Evolutionary conservation across 768 basidiomycete genomes (phyloP).

Genomic region (Gyrodon lividus): DNA sequence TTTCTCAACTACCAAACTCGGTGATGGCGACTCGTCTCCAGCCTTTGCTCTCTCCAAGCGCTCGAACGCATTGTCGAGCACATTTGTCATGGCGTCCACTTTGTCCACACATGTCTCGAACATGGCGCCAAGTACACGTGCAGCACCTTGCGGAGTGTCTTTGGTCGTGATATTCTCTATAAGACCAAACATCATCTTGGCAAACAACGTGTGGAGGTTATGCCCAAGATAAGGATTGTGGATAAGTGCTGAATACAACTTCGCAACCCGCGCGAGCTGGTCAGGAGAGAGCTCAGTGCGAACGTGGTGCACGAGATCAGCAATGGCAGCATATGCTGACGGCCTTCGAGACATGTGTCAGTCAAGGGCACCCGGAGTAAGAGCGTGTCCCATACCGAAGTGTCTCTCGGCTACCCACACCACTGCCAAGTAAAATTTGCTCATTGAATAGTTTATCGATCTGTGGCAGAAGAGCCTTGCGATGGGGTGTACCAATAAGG

Average conservation of each 20-base stretch:
- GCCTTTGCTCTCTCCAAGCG: conserved; percentile 46
- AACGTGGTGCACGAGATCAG: conserved; percentile 91
- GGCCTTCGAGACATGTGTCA: conserved; percentile 45
- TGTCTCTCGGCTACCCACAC: conserved; percentile 81
- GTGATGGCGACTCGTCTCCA: conserved; percentile 40
- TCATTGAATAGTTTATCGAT: conserved; percentile 92
- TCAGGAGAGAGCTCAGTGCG: conserved; percentile 74
- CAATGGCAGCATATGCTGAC: conserved; percentile 81
- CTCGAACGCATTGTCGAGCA: conserved; percentile 49
- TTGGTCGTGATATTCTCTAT: conserved; percentile 80
- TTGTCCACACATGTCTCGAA: conserved; percentile 84
- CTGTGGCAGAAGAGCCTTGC: conserved; percentile 74
- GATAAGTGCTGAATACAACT: conserved; percentile 82
- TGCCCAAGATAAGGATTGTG: conserved; percentile 83
- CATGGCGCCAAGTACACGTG: conserved; percentile 67
- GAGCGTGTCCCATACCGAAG: conserved; percentile 52
- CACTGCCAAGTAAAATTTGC: conserved; percentile 80
- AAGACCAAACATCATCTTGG: conserved; percentile 89
- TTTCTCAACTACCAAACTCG: conserved; percentile 76
- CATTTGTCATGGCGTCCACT: conserved; percentile 72
- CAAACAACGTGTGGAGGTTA: conserved; percentile 84
- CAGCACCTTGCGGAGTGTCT: conserved; percentile 66
- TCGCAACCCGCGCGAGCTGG: conserved; percentile 76
- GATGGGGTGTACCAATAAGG: conserved; percentile 74
- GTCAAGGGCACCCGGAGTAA: not conserved